Base-by-base conservation (phyloP, 768 basidiomycete genomes). In the Phaffia tasmanica region DNA sequence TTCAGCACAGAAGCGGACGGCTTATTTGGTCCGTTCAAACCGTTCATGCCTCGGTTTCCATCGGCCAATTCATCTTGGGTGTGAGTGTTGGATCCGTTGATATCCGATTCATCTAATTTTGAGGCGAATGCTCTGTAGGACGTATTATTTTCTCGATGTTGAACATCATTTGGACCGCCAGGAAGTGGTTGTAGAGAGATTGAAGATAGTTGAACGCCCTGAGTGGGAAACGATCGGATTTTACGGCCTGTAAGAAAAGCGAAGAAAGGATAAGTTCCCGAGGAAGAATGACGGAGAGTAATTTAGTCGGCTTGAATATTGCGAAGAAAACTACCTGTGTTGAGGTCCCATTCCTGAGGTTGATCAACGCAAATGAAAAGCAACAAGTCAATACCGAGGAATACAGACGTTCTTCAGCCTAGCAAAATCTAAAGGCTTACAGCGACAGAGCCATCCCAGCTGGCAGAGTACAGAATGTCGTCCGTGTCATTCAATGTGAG, bases 281-380 rank as follows among this genome's bases (percentile, higher is more conserved):
- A 42, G 35, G 11, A 42, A 42, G 35, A 42, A 42, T 5, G 11
- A 5, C 11, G 35, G 35, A 42, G 35, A 5, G 35, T 11, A 42
- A 4, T 42, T 42, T n/a, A n/a, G 35, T 4, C 35, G 11, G 35
- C 35, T 11, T 42, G 35, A 11, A 11, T 42, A 42, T 42, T 11
- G 11, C 4, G 35, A 5, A 42, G 11, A 50, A 79, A 79, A 69
- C 88, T 82, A 8, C 95, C 94, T 0, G 87, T 93, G 73, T 99
- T 89, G 48, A 99, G 82, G 77, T 98, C 94, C 94, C 95, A 98
- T 84, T 97, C 89, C 94, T 98, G 72, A 7, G 35, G 27, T 23
- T 58, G 2, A 54, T 23, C 47, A 42, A 42, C 11, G 35, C 35
- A 32, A 29, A 62, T 42, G 32, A 2, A 46, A 21, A 47, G 14